Base-by-base conservation (phyloP, 1,139 yeast genomes). In the Protomyces inundatus region DNA sequence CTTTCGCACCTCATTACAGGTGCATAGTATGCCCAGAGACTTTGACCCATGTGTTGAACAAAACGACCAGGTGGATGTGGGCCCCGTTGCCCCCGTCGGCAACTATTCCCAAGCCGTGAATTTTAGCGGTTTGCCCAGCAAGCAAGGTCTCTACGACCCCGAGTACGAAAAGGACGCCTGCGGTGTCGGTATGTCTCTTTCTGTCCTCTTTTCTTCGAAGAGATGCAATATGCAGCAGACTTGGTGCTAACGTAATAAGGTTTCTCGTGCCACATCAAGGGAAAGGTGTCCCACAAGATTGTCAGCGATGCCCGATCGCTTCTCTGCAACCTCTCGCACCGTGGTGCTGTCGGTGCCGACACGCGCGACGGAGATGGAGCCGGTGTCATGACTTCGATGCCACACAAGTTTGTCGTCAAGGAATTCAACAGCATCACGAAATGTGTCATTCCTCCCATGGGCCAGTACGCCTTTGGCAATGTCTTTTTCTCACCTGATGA, bases 341-440 rank as follows among this genome's bases (percentile, higher is more conserved):
- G 98, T 79, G 98, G 98, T 74, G 98, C 98, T 57, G 97, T 91
- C 68, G 88, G 90, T 40, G 85, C 95, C 55, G 96, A 90, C 74
- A 96, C 98, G 36, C 84, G 91, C 72, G 97, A 93, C 74, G 98
- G 98, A 77, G 98, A 93, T 75, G 98, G 98, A 77, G 98, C 98
- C 52, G 98, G 98, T 75, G 90, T 93, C 68, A 84, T 93, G 82
- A 84, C 95, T 61, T 87, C 96, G 53, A 85, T 93, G 68, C 97
- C 98, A 52, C 97, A 91, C 77, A 85, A 82, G 70, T 89, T 93
- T 75, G 84, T 93, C 79, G 77, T 77, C 67, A 84, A 93, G 74
- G 98, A 93, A 77, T 91, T 91, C 76, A 83, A 84, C 54, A 53
- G 50, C 40, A 16, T 54, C 54, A 60, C 64, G 46, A 53, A 53